Percentiles rank a stretch among this genome's conserved stretches.
These are phyloP conservation scores for Pascua sp. DNA, from an alignment of 1,284 basidiomycete genomes.

Conservation along the genomic window DNA sequence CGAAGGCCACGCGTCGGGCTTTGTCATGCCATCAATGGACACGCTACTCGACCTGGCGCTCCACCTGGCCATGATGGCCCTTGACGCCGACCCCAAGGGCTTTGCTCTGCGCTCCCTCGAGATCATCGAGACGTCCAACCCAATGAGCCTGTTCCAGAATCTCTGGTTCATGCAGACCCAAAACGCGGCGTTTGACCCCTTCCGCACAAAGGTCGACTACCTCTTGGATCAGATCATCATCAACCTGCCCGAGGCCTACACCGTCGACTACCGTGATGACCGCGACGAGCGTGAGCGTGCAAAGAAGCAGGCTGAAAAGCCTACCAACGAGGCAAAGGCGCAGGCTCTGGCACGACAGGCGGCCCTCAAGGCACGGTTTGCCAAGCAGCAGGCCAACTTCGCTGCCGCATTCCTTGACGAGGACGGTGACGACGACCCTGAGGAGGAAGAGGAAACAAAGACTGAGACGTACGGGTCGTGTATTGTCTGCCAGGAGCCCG, in stretches of 20 bases:
- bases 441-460: slow-evolving; percentile 53
- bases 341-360: slow-evolving; percentile 60
- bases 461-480: slow-evolving; percentile 74
- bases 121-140: slow-evolving; percentile 51
- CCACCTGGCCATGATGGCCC: slow-evolving; percentile 77
- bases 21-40: slow-evolving; percentile 36
- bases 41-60: slow-evolving; percentile 78
- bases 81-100: slow-evolving; percentile 62
- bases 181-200: slow-evolving; percentile 67
- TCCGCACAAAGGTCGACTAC: slow-evolving; percentile 68
- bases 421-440: slow-evolving; percentile 61
- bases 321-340: slow-evolving; percentile 22
- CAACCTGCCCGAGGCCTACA: slow-evolving; percentile 46
- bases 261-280: slow-evolving; percentile 52
- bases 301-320: slow-evolving; percentile 60
- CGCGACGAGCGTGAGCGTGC: slow-evolving; percentile 45
- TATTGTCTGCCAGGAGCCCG: slow-evolving; percentile 95
- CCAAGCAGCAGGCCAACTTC: slow-evolving; percentile 81
- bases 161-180: slow-evolving; percentile 68
- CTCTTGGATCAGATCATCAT: slow-evolving; percentile 65
- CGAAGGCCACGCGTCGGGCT: slow-evolving; percentile 18
- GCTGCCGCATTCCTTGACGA: slow-evolving; percentile 42
- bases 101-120: slow-evolving; percentile 63
- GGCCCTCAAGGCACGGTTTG: slow-evolving; percentile 89
- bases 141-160: slow-evolving; percentile 56